Evolutionary conservation across 2,329 filamentous ascomycete species (phyloP).

Genomic region (Fusarium armeniacum): DNA sequence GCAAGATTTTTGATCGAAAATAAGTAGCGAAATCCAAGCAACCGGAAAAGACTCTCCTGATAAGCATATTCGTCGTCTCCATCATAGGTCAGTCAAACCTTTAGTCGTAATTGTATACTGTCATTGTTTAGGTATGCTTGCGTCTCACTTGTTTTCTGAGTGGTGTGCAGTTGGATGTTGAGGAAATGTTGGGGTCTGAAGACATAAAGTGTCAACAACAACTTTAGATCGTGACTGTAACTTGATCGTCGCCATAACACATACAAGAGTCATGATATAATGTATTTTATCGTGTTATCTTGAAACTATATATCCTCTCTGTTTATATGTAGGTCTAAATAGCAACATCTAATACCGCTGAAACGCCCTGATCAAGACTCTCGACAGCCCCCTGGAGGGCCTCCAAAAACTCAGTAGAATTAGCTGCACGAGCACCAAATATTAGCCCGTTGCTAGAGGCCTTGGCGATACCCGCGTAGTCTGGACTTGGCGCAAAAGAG

Average conservation of each 20-base stretch:
- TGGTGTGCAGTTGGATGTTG: fast-evolving
- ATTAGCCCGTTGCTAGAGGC: conserved; percentile 9
- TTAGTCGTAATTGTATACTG: fast-evolving
- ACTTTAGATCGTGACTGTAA: background rate
- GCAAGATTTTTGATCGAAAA: conserved; percentile 73
- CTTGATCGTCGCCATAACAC: too few relatives aligned
- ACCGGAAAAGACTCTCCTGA: background rate
- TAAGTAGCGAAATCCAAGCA: background rate
- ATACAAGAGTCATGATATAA: background rate
- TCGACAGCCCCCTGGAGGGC: background rate
- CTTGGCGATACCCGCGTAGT: conserved; percentile 20
- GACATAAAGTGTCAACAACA: background rate
- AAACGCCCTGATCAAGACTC: conserved; percentile 14
- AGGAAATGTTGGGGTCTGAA: background rate
- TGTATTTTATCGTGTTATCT: too few relatives aligned
- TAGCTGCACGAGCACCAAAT: conserved; percentile 2
- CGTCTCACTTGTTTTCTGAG: fast-evolving
- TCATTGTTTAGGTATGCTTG: background rate
- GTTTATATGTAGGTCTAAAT: background rate
- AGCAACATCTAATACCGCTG: conserved; percentile 19
- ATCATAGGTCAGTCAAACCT: background rate
- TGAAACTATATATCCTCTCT: background rate
- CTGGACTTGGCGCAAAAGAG: conserved; percentile 16
- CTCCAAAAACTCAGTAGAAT: background rate
- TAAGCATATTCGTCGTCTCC: background rate